Percentiles rank a stretch among this genome's conserved stretches.
Evolutionary conservation across 306 rosid genomes (phyloP).

Genomic region (Malus asiatica): DNA sequence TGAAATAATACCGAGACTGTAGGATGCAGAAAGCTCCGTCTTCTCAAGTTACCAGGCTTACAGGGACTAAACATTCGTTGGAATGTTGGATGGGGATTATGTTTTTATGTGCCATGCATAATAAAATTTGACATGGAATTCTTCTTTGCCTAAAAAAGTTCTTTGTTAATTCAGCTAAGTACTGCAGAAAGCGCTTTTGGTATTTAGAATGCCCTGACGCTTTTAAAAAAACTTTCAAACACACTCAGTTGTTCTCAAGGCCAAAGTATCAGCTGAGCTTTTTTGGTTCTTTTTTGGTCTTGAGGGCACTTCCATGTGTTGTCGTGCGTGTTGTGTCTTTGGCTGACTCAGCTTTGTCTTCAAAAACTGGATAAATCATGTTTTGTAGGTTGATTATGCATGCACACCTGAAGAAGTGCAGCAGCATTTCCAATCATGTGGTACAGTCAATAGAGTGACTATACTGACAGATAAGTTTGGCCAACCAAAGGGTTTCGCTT

Average conservation of each 20-base stretch:
- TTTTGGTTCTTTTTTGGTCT: not conserved
- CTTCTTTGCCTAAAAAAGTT: not conserved
- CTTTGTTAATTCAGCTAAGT: not conserved
- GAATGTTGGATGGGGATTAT: not conserved
- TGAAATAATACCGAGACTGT: not conserved
- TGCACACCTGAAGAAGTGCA: constrained; percentile 99
- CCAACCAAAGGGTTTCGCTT: constrained; percentile 95
- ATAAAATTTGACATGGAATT: not conserved
- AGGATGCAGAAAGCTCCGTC: not conserved
- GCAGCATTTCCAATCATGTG: constrained; percentile 93
- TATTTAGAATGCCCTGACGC: not conserved
- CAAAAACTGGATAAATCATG: constrained; percentile 17
- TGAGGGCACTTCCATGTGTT: not conserved
- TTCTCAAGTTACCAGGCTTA: not conserved
- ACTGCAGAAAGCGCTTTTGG: not conserved
- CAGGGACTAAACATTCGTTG: not conserved
- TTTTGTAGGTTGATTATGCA: constrained; percentile 83
- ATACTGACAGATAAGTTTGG: constrained; percentile 87
- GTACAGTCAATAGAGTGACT: constrained; percentile 86
- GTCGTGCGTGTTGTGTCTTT: not conserved
- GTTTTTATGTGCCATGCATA: not conserved
- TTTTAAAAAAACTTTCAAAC: not conserved
- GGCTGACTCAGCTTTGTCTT: constrained; percentile 14
- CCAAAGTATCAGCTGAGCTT: not conserved
- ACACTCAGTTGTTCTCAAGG: no score